phyloP scores from a whole-genome alignment of 257 asterid species.

The Fraxinus cuspidata region DNA sequence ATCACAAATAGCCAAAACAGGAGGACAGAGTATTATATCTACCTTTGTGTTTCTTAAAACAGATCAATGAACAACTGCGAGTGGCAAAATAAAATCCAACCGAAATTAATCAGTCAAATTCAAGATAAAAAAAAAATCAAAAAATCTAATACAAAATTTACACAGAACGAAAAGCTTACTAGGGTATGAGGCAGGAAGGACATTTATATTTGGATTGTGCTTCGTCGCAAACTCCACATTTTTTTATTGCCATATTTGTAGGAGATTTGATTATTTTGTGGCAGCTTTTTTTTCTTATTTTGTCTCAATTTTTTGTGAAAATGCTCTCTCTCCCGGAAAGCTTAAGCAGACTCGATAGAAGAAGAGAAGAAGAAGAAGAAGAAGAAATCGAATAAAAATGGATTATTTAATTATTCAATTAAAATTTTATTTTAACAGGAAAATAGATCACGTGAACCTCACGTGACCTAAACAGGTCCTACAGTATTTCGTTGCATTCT shows the following conservation, averaged over 20 bases:
- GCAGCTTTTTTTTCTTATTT: too few species aligned
- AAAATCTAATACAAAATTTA: slow-evolving; percentile 8
- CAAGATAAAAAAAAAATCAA: background rate
- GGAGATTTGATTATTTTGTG: background rate
- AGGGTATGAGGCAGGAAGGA: slow-evolving; percentile 69
- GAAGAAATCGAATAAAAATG: too few species aligned
- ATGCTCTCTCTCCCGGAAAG: too few species aligned
- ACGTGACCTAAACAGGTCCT: too few species aligned
- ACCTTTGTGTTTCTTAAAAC: slow-evolving; percentile 95
- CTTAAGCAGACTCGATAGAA: too few species aligned
- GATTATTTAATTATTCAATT: too few species aligned
- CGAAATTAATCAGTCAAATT: slow-evolving; percentile 22
- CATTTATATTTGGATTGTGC: slow-evolving; percentile 84
- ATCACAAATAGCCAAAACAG: background rate
- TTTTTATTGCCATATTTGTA: slow-evolving; percentile 50
- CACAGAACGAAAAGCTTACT: slow-evolving; percentile 35
- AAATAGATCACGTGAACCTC: too few species aligned
- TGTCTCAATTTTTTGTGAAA: too few species aligned
- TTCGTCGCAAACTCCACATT: slow-evolving; percentile 66
- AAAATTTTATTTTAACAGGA: too few species aligned
- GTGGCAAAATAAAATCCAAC: slow-evolving; percentile 14
- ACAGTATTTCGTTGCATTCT: too few species aligned
- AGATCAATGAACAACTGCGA: slow-evolving; percentile 65
- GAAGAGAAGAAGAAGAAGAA: too few species aligned
- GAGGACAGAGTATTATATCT: background rate